A percentile compares a stretch with the other conserved stretches of the same genome.
These are phyloP conservation scores for Ploettnerulaceae sp. DNA, from an alignment of 2,329 filamentous ascomycete genomes.

Conservation along the genomic window DNA sequence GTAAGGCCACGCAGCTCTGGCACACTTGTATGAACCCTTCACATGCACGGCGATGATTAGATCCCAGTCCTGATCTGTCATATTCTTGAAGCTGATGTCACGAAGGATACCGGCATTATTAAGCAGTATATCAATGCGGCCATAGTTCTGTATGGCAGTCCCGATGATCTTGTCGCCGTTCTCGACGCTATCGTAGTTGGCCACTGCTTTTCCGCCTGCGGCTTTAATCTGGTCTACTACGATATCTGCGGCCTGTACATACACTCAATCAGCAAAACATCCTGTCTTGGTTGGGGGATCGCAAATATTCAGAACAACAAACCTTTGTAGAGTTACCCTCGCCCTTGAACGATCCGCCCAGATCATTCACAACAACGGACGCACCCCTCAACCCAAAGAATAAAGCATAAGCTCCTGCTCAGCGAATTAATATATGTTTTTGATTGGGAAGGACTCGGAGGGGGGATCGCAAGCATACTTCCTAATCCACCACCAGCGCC, in stretches of 20 bases:
- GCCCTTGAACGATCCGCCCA: slow-evolving; percentile 89
- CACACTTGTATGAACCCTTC: slow-evolving; percentile 90
- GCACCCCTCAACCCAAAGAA: slow-evolving; percentile 91
- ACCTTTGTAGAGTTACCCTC: slow-evolving; percentile 86
- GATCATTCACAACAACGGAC: slow-evolving; percentile 93
- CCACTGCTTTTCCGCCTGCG: slow-evolving; percentile 89
- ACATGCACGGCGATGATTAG: slow-evolving; percentile 90
- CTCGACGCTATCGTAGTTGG: slow-evolving; percentile 95
- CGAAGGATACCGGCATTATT: slow-evolving; percentile 95
- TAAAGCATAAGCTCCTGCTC: slow-evolving; percentile 76
- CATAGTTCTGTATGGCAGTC: slow-evolving; percentile 73
- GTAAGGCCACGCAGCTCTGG: slow-evolving; percentile 90
- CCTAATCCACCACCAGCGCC: slow-evolving; percentile 80
- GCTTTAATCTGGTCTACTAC: slow-evolving; percentile 80
- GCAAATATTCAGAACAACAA: slow-evolving; percentile 19
- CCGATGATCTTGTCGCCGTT: slow-evolving; percentile 92
- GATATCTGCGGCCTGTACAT: slow-evolving; percentile 66
- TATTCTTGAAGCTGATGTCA: slow-evolving; percentile 97
- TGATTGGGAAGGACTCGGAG: not conserved
- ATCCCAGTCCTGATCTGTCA: slow-evolving; percentile 96
- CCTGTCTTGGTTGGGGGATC: not conserved
- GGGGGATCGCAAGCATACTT: slow-evolving; percentile 38
- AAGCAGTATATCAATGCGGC: slow-evolving; percentile 89
- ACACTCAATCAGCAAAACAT: slow-evolving; percentile 10
- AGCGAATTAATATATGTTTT: slow-evolving; percentile 38